Evolutionary conservation across 2,329 filamentous ascomycete species (phyloP), one percentile per base, ranked within the genome.

Genomic region (Emmonsia crescens): DNA sequence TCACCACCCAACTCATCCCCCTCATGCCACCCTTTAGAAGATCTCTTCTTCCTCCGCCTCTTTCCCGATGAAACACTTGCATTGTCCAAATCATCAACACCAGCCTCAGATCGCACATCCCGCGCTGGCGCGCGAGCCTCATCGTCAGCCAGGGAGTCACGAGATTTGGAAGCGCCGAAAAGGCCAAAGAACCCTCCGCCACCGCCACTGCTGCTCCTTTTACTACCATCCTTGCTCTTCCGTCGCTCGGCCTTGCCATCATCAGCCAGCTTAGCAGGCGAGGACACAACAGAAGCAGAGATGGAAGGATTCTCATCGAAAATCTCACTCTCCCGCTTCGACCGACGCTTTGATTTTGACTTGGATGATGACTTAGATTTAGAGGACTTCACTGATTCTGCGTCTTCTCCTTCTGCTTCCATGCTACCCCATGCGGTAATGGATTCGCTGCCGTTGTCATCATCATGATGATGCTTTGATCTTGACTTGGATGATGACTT

Each of bases 21-120:
- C 16, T 57, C 56, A 38, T 24, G 38, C 63, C 68, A 66, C 51
- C 75, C 68, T 70, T 76, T 67, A 60, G 74, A 69, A 68, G 74
- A 67, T 70, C 74, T 78, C 67, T 80, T 79, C 65, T 76, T 75
- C 63, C 76, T 78, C 51, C 75, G 76, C 63, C 74, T 77, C 60
- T 77, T 76, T 33, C 71, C 68, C 16, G 49, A 54, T 2, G 49
- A 54, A 54, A 36, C 49, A 33, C 49, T 54, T 54, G 73, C 71
- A 46, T 78, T 74, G 46, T 73, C 72, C 56, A 74, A 74, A 21
- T 78, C 77, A 24, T 74, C 72, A 52, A 67, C 62, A 61, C 69
- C 72, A 58, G 68, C 66, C 64, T 76, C 74, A 12, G 75, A 76
- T 60, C 73, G 69, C 10, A 70, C 68, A 51, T 75, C 73, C 19